Evolutionary conservation across 2,329 filamentous ascomycete genomes (phyloP), one percentile per base, ranked within the genome.

Genomic region (Cladosporium sp.): DNA sequence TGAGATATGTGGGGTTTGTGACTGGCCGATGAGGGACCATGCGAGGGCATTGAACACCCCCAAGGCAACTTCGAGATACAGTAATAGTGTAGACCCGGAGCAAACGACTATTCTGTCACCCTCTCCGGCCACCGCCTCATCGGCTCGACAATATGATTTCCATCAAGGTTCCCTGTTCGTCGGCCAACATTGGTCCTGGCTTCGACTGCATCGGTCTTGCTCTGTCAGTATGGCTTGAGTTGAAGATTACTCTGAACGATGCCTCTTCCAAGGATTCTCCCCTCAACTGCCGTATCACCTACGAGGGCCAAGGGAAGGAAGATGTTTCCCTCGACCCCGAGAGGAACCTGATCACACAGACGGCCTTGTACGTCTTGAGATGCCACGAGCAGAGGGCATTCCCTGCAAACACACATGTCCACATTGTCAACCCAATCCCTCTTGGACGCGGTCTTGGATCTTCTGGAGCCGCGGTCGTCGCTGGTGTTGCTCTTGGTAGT

Each of bases 201-300:
- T 99, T 97, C 78, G 92, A 99, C 76, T 92, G 96, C 63, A 96
- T 97, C 68, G 89, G 93, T 60, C 85, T 99, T 55, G 92, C 92
- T 7, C 80, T 99, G 60, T 95, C 90, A 58, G 84, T 96, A 70
- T 95, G 92, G 74, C 86, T 99, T 58, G 91, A 96, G 74, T 77
- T 97, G 51, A 80, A 84, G 57, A 87, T 97, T 68, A 89, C 84
- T 56, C 78, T 95, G 64, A 81, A 87, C 69, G 76, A 82, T 53
- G 71, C 68, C 47, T 64, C 72, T 38, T 83, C 82, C 7, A 71
- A 77, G 20, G 61, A 68, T 43, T 74, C 80, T 52, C 83, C 86
- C 24, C 79, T 91, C 63, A 93, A 96, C 75, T 97, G 93, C 78
- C 80, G 80, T 51, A 80, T 99, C 69, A 91, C 89, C 22, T 97